These are phyloP conservation scores for Spathaspora girioi DNA, from an alignment of 805 yeast species.

Conservation along the genomic window DNA sequence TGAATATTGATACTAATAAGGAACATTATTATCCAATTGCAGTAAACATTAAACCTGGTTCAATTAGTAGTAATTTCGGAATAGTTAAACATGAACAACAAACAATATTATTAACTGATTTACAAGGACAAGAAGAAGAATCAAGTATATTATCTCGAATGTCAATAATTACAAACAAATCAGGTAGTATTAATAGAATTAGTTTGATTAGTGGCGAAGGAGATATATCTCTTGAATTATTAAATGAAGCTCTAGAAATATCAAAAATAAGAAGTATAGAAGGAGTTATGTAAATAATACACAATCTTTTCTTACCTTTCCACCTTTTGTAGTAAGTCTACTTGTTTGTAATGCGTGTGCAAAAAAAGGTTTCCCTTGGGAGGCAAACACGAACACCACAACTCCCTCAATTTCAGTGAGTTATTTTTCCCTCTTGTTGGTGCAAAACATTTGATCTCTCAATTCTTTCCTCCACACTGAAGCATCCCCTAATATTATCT, in stretches of 20 bases:
- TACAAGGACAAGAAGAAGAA: constrained; percentile 87
- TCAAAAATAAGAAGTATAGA: constrained; percentile 12
- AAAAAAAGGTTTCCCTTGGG: too few species aligned
- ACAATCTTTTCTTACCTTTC: too few species aligned
- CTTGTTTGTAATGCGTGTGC: background rate
- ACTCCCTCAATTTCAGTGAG: background rate
- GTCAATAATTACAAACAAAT: constrained; percentile 34
- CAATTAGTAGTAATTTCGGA: constrained; percentile 55
- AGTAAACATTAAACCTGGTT: constrained; percentile 36
- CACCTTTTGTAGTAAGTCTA: background rate
- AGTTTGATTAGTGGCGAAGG: constrained; percentile 46
- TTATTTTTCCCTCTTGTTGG: background rate
- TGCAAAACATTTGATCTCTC: background rate
- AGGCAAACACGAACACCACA: too few species aligned
- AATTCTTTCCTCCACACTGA: too few species aligned
- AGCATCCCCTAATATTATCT: background rate
- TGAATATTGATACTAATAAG: constrained; percentile 51
- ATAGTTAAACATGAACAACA: constrained; percentile 31
- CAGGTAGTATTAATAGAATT: constrained; percentile 29
- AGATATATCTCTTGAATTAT: constrained; percentile 40
- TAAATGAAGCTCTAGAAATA: constrained; percentile 45
- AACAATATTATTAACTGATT: constrained; percentile 53
- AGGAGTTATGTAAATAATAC: background rate
- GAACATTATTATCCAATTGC: constrained; percentile 29
- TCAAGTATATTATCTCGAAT: constrained; percentile 52